These are phyloP conservation scores for Microcyclospora tardicrescens DNA, from an alignment of 2,329 filamentous ascomycete genomes.

Conservation along the genomic window DNA sequence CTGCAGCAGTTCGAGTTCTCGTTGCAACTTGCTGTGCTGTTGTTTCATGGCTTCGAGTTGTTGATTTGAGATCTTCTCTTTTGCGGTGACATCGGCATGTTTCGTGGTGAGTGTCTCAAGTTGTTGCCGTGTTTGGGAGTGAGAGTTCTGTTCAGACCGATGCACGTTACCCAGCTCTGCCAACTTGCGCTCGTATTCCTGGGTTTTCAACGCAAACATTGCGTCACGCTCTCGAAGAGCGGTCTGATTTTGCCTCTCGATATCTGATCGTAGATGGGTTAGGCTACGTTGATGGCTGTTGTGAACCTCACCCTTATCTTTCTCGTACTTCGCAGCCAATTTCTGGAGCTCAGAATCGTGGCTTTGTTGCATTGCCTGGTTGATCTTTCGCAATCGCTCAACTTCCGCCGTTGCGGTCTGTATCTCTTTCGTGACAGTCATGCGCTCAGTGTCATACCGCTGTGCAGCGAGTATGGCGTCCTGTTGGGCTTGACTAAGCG, in stretches of 20 bases:
- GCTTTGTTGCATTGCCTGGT: conserved; percentile 56
- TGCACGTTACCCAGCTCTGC: conserved; percentile 20
- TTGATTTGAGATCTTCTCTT: conserved; percentile 11
- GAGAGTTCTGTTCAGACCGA: conserved; percentile 16
- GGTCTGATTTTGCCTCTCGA: conserved; percentile 15
- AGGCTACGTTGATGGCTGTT: conserved; percentile 24
- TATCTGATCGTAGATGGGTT: conserved; percentile 14
- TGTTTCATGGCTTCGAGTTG: conserved; percentile 14
- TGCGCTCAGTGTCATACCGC: conserved; percentile 37
- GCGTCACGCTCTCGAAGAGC: conserved; percentile 15
- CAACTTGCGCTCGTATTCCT: conserved; percentile 16
- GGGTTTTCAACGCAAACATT: conserved; percentile 13
- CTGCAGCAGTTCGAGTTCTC: conserved; percentile 7
- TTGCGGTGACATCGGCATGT: conserved; percentile 15
- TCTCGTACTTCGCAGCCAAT: conserved; percentile 36
- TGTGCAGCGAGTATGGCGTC: conserved; percentile 43
- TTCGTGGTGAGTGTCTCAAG: conserved; percentile 19
- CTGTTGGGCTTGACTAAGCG: conserved; percentile 44
- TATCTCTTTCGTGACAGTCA: conserved; percentile 35
- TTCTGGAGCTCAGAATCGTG: conserved; percentile 45
- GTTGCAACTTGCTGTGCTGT: conserved; percentile 7
- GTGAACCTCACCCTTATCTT: conserved; percentile 14
- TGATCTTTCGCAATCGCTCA: conserved; percentile 48
- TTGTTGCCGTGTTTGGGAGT: conserved; percentile 19
- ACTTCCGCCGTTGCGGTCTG: conserved; percentile 31